Evolutionary conservation across 1,139 yeast genomes (phyloP), one percentile per base, ranked within the genome.

Genomic region (Taphrina confusa): DNA sequence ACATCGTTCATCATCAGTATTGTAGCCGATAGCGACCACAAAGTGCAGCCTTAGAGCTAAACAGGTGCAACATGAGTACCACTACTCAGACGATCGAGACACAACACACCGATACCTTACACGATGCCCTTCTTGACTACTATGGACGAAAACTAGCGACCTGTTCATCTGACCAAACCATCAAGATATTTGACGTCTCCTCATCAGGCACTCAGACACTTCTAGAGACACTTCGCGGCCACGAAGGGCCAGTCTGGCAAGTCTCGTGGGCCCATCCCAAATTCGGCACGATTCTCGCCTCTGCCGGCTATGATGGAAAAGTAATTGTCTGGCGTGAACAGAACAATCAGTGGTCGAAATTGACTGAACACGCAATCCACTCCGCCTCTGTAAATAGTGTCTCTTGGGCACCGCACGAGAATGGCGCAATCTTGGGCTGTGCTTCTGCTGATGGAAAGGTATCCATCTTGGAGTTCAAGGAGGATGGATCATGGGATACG

Each of bases 231-330:
- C 37, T 25, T 37, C 57, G 51, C 37, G 70, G 76, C 30, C 99
- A 92, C 73, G 96, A 90, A 66, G 98, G 98, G 22, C 97, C 98
- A 9, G 97, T 94, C 54, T 94, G 99, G 98, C 96, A 92, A 75
- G 95, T 91, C 33, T 83, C 91, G 57, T 92, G 98, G 99, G 97
- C 98, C 1, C 98, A 94, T 72, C 98, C 99, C 44, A 92, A 92
- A 73, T 92, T 92, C 70, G 98, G 98, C 36, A 86, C 90, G 4
- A 88, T 92, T 66, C 78, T 92, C 66, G 98, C 98, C 0, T 86
- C 96, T 28, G 90, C 96, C 67, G 88, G 96, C 0, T 94, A 89
- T 70, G 98, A 92, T 71, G 98, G 98, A 60, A 86, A 85, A 70
- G 97, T 89, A 8, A 76, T 91, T 65, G 84, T 94, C 68, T 92